These are phyloP conservation scores for Monilinia laxa DNA, from an alignment of 2,329 filamentous ascomycete species.

Conservation along the genomic window DNA sequence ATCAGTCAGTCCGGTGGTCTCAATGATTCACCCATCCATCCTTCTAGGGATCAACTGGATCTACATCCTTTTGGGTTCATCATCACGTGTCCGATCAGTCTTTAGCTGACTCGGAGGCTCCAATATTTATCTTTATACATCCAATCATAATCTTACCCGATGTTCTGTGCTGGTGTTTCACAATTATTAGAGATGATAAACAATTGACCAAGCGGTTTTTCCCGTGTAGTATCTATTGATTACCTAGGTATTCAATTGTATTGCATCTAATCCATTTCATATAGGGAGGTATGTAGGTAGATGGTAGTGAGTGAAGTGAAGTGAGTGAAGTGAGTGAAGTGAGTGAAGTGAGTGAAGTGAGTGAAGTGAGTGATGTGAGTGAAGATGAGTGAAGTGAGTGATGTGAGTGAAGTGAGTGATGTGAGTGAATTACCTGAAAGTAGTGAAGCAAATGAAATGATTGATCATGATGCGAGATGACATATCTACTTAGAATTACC, in stretches of 20 bases:
- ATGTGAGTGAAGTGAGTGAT: too few relatives aligned
- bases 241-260: too few relatives aligned
- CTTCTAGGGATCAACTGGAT: too few relatives aligned
- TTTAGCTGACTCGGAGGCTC: neutral
- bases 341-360: neutral
- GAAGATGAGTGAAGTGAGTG: too few relatives aligned
- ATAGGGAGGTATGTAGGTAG: neutral
- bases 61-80: neutral
- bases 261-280: too few relatives aligned
- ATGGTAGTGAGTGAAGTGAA: neutral
- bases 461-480: too few relatives aligned
- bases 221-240: neutral
- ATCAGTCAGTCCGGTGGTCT: too few relatives aligned
- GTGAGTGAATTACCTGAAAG: too few relatives aligned
- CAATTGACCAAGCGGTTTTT: slow-evolving; percentile 11
- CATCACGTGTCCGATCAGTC: neutral
- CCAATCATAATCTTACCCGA: slow-evolving; percentile 15
- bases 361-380: too few relatives aligned
- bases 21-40: too few relatives aligned
- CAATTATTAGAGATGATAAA: slow-evolving; percentile 5
- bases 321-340: neutral
- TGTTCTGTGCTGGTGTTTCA: slow-evolving; percentile 17
- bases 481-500: too few relatives aligned
- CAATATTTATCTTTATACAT: neutral
- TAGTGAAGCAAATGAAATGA: too few relatives aligned